phyloP scores from a whole-genome alignment of 73 alveolate genomes.

The Symbiodinium pilosum region DNA sequence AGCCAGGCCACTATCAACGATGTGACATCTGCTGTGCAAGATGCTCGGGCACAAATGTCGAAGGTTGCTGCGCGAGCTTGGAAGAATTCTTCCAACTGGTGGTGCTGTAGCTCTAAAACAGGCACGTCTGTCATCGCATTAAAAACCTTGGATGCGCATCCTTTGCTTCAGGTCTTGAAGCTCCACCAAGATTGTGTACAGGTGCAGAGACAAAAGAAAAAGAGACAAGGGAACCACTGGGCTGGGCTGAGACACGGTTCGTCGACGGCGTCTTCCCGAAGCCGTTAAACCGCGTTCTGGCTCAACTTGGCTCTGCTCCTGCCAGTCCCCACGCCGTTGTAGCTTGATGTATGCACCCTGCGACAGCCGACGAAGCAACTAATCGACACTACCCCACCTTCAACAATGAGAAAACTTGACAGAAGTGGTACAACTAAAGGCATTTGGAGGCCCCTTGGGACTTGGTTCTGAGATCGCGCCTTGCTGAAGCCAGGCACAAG shows the following conservation, averaged over 20 bases:
- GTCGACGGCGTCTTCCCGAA: conserved; percentile 39
- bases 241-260: neutral
- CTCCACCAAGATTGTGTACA: neutral
- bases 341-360: neutral
- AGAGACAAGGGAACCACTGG: neutral
- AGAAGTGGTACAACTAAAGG: too few species aligned
- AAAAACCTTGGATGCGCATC: conserved; percentile 22
- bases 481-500: too few species aligned
- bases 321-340: too few species aligned
- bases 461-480: too few species aligned
- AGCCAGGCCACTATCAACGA: conserved; percentile 41
- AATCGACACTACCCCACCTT: too few species aligned
- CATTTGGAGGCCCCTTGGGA: too few species aligned
- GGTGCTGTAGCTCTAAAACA: conserved; percentile 29
- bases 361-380: too few species aligned
- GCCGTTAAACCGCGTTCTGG: neutral
- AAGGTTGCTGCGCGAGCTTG: conserved; percentile 59
- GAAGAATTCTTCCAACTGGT: conserved; percentile 83
- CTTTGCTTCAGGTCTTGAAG: neutral
- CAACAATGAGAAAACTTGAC: too few species aligned
- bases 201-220: neutral
- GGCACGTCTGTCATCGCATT: conserved; percentile 20
- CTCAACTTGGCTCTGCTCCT: conserved; percentile 12
- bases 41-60: conserved; percentile 66
- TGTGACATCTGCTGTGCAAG: conserved; percentile 34